Evolutionary conservation across 768 basidiomycete species (phyloP), one percentile per base, ranked within the genome.

Genomic region (Inosperma sp.): DNA sequence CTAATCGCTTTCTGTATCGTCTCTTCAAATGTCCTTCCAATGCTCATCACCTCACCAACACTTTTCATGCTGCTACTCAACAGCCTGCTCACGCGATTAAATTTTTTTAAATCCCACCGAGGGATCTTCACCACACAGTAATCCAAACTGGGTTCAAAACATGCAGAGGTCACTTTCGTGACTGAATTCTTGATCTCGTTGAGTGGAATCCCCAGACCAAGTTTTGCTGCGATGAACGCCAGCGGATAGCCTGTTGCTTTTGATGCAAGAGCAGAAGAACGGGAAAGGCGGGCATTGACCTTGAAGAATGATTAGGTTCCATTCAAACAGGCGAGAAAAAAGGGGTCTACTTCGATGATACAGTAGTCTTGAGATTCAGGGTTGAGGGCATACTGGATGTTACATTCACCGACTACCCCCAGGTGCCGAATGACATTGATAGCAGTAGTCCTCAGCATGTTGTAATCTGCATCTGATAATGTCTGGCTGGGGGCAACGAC

Each of bases 21-120:
- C 75, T 99, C 95, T 67, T 98, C 95, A 62, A 99, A 99, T 4
- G 93, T 96, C 59, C 95, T 77, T 12, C 95, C 95, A 58, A 99
- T 98, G 59, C 90, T 92, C 96, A 99, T 99, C 51, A 99, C 95
- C 69, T 99, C 95, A 22, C 95, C 95, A 7, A 99, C 95, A 60
- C 89, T 93, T 79, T 98, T 98, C 95, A 99, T 98, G 70, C 89
- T 92, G 59, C 88, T 91, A 68, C 91, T 92, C 42, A 99, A 73
- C 33, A 89, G 76, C 52, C 87, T 81, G 65, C 90, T 93, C 62
- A 99, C 95, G 39, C 95, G 83, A 61, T 62, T 92, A 74, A 99
- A 99, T 78, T 99, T 99, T 71, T 94, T 94, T 64, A 98, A 74
- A 70, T 99, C 96, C 95, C 95, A 99, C 56, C 95, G 87, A 49